Conservation (phyloP, 2,329 filamentous ascomycete genomes). For the Penicillium sp. region DNA sequence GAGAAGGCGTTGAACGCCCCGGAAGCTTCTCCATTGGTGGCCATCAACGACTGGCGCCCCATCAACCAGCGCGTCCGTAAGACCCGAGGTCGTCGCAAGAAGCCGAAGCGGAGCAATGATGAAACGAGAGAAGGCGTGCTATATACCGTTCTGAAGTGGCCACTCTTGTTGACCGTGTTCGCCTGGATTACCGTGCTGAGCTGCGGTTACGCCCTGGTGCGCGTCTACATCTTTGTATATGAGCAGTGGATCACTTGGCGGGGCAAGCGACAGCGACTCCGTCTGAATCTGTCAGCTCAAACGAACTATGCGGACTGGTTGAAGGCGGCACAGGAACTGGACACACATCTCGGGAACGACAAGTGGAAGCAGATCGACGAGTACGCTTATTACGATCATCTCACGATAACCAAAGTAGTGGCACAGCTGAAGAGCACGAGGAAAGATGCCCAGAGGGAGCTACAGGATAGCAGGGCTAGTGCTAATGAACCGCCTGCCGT, state of each 20-base stretch:
- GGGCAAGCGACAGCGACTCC: constrained; percentile 66
- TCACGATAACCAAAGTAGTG: constrained; percentile 71
- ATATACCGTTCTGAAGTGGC: constrained; percentile 87
- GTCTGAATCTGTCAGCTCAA: constrained; percentile 65
- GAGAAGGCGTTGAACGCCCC: constrained; percentile 75
- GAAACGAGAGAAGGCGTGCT: constrained; percentile 92
- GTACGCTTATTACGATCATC: constrained; percentile 77
- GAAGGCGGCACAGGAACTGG: constrained; percentile 68
- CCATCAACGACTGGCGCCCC: constrained; percentile 93
- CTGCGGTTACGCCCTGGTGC: constrained; percentile 69
- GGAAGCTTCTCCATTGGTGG: constrained; percentile 71
- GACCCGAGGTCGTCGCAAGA: constrained; percentile 43
- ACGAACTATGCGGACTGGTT: constrained; percentile 81
- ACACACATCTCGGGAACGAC: constrained; percentile 70
- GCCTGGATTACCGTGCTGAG: constrained; percentile 74
- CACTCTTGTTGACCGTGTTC: constrained; percentile 71
- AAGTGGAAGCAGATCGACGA: constrained; percentile 49
- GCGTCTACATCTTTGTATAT: constrained; percentile 86
- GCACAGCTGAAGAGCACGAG: constrained; percentile 59
- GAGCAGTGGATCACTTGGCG: constrained; percentile 90
- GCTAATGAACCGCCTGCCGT: constrained; percentile 49
- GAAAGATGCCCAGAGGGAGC: constrained; percentile 38
- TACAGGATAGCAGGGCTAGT: constrained; percentile 22
- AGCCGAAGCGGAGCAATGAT: constrained; percentile 61
- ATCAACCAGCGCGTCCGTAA: constrained; percentile 65